Evolutionary conservation across 1,139 yeast species (phyloP).

Genomic region (Debaryomyces sp.): DNA sequence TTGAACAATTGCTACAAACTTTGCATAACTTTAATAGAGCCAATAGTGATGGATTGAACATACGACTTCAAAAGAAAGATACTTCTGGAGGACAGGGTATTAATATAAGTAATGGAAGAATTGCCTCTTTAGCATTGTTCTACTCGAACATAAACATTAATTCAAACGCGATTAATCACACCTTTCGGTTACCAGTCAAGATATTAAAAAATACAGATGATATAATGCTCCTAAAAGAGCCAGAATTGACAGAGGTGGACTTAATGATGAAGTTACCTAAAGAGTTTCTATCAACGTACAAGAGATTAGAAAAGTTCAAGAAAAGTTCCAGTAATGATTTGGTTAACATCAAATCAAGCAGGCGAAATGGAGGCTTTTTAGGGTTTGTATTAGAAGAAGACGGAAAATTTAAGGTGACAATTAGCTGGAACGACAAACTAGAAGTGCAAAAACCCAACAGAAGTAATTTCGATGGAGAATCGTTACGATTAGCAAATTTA

Average conservation of each 20-base stretch:
- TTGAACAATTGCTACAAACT: constrained; percentile 57
- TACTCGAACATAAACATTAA: constrained; percentile 41
- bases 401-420: constrained; percentile 51
- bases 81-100: constrained; percentile 30
- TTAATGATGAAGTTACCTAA: constrained; percentile 53
- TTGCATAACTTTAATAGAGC: constrained; percentile 56
- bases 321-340: constrained; percentile 34
- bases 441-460: constrained; percentile 35
- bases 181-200: constrained; percentile 61
- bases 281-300: constrained; percentile 50
- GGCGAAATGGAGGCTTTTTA: constrained; percentile 40
- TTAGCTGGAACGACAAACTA: constrained; percentile 58
- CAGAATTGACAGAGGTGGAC: constrained; percentile 49
- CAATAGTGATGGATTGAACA: constrained; percentile 51
- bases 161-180: constrained; percentile 50
- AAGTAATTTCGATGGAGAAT: constrained; percentile 21
- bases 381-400: constrained; percentile 58
- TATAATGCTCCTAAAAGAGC: constrained; percentile 45
- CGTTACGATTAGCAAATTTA: constrained; percentile 21
- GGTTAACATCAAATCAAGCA: constrained; percentile 37
- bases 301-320: constrained; percentile 59
- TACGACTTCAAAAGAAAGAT: constrained; percentile 54
- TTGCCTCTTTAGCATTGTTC: constrained; percentile 55
- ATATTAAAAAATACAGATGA: constrained; percentile 51
- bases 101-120: constrained; percentile 33